phyloP scores from a whole-genome alignment of 2,329 filamentous ascomycete genomes.

The Pseudovirgaria hyperparasitica region DNA sequence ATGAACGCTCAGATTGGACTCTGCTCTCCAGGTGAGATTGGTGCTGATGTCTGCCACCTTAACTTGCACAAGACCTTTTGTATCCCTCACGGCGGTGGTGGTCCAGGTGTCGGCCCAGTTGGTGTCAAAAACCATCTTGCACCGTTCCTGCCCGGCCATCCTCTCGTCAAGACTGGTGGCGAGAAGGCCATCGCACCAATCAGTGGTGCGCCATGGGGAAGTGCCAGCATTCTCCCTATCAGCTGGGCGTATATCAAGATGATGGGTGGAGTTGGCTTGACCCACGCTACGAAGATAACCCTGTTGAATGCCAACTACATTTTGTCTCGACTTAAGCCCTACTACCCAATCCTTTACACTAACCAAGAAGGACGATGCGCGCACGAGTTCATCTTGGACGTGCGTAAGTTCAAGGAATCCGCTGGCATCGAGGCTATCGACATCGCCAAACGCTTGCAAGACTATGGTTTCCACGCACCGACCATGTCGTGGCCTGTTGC shows the following conservation, averaged over 20 bases:
- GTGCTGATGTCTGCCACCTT: constrained; percentile 90
- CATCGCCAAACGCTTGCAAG: constrained; percentile 89
- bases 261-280: constrained; percentile 76
- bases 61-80: constrained; percentile 99
- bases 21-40: constrained; percentile 88
- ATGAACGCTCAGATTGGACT: constrained; percentile 97
- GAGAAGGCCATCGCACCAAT: constrained; percentile 54
- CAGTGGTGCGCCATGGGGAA: constrained; percentile 74
- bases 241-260: constrained; percentile 91
- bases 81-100: constrained; percentile 90
- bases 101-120: constrained; percentile 86
- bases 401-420: constrained; percentile 69
- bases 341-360: constrained; percentile 90
- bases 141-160: constrained; percentile 63
- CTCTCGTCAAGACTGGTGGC: constrained; percentile 44
- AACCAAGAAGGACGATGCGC: constrained; percentile 80
- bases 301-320: constrained; percentile 98
- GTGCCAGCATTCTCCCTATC: constrained; percentile 84
- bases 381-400: constrained; percentile 93
- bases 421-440: constrained; percentile 84
- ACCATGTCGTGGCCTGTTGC: constrained; percentile 96
- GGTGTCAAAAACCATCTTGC: constrained; percentile 74
- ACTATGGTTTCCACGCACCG: constrained; percentile 93
- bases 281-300: constrained; percentile 80
- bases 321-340: constrained; percentile 68